Evolutionary conservation across 192 early-diverging fungal species (phyloP).

Genomic region (Coemansia sp.): DNA sequence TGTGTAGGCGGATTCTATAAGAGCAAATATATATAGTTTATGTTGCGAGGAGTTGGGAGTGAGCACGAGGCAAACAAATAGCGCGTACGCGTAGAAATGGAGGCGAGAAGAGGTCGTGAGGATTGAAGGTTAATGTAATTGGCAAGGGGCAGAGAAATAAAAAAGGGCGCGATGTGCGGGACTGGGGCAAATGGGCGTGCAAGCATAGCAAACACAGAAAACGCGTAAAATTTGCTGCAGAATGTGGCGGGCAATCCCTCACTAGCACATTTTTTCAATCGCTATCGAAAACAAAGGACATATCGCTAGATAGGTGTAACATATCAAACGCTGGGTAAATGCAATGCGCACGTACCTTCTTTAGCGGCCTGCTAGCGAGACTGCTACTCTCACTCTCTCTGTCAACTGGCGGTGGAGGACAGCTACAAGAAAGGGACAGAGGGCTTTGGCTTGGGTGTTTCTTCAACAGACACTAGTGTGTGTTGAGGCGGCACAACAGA

Average conservation of each 20-base stretch:
- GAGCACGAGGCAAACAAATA: too few species aligned
- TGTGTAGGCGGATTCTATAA: background rate
- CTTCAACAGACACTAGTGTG: too few species aligned
- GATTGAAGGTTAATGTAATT: too few species aligned
- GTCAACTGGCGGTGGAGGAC: background rate
- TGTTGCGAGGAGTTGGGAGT: too few species aligned
- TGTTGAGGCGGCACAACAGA: background rate
- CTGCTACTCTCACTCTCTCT: background rate
- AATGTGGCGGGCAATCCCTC: background rate
- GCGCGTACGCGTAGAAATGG: background rate
- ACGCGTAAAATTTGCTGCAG: background rate
- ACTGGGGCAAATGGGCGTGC: too few species aligned
- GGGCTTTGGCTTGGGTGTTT: too few species aligned
- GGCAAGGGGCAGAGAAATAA: too few species aligned
- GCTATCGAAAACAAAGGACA: background rate
- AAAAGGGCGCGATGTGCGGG: too few species aligned
- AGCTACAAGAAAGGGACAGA: background rate
- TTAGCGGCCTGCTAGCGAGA: background rate
- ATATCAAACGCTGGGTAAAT: background rate
- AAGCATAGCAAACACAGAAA: too few species aligned
- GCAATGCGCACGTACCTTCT: background rate
- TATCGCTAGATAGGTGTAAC: too few species aligned
- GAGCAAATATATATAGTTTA: background rate
- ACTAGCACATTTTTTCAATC: background rate
- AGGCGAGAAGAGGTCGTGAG: too few species aligned